Evolutionary conservation across 148 eudicot genomes (phyloP).

Genomic region (Rheum nobile): DNA sequence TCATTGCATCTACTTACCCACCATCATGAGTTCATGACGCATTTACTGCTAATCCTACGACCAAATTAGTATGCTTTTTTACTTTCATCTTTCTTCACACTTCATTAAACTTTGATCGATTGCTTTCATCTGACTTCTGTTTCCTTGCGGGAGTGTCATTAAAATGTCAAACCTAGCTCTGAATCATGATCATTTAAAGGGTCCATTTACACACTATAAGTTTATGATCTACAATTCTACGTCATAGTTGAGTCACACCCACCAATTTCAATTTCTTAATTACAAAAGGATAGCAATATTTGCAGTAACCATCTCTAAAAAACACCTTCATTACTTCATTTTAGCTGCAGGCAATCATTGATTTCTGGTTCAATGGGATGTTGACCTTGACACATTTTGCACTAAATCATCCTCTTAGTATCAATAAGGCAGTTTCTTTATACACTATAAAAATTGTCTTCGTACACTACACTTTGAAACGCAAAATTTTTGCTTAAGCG

Average conservation of each 20-base stretch:
- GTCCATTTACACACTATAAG: neutral
- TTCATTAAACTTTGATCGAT: neutral
- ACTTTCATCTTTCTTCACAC: neutral
- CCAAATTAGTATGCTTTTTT: neutral
- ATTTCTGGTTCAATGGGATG: neutral
- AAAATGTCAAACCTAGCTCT: neutral
- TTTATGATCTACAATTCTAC: neutral
- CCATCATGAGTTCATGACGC: neutral
- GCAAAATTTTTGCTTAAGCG: too few species aligned
- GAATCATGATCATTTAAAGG: neutral
- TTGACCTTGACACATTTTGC: neutral
- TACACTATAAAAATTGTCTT: too few species aligned
- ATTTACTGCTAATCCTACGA: neutral
- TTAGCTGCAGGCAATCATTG: neutral
- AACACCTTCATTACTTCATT: neutral
- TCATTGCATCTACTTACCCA: neutral
- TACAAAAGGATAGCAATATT: neutral
- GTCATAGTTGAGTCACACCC: neutral
- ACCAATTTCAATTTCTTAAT: neutral
- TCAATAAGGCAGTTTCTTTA: too few species aligned
- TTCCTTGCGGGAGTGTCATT: neutral
- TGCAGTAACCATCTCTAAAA: neutral
- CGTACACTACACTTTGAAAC: too few species aligned
- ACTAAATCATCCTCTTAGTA: neutral
- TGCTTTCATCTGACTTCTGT: neutral